Percentiles rank a stretch among this genome's conserved stretches.
Evolutionary conservation across 2,329 filamentous ascomycete species (phyloP).

Genomic region (Colletotrichum shisoi): DNA sequence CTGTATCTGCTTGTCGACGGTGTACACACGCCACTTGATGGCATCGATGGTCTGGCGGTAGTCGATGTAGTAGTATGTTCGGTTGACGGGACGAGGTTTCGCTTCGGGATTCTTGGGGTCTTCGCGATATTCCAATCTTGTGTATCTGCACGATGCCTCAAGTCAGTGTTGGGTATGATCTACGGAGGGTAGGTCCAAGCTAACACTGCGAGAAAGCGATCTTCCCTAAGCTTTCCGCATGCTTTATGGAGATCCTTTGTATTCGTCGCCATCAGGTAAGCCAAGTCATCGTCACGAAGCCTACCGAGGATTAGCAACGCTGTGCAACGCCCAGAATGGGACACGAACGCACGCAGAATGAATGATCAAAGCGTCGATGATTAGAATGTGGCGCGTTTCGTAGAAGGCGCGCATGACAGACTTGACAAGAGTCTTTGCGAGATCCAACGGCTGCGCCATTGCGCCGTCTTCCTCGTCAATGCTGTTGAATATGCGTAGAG

Average conservation of each 20-base stretch:
- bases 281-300: conserved; percentile 87
- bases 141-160: conserved; percentile 27
- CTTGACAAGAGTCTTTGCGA: conserved; percentile 80
- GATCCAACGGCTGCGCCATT: conserved; percentile 53
- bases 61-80: conserved; percentile 97
- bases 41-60: conserved; percentile 93
- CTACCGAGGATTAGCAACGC: conserved; percentile 63
- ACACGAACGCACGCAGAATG: conserved; percentile 72
- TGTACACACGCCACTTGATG: conserved; percentile 92
- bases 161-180: conserved; percentile 11
- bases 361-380: conserved; percentile 85
- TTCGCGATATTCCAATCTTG: conserved; percentile 38
- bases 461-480: conserved; percentile 14
- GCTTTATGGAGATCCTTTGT: conserved; percentile 91
- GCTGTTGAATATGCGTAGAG: too few species aligned
- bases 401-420: conserved; percentile 88
- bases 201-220: conserved; percentile 83
- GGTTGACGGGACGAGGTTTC: conserved; percentile 80
- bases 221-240: conserved; percentile 83
- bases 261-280: conserved; percentile 86
- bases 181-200: conserved; percentile 44
- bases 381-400: conserved; percentile 81
- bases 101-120: conserved; percentile 61
- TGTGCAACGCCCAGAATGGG: not conserved
- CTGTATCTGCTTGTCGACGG: conserved; percentile 87